Percentiles rank a stretch among this genome's conserved stretches.
Evolutionary conservation across 805 yeast species (phyloP).

Genomic region (Pichia thaimueangensis): DNA sequence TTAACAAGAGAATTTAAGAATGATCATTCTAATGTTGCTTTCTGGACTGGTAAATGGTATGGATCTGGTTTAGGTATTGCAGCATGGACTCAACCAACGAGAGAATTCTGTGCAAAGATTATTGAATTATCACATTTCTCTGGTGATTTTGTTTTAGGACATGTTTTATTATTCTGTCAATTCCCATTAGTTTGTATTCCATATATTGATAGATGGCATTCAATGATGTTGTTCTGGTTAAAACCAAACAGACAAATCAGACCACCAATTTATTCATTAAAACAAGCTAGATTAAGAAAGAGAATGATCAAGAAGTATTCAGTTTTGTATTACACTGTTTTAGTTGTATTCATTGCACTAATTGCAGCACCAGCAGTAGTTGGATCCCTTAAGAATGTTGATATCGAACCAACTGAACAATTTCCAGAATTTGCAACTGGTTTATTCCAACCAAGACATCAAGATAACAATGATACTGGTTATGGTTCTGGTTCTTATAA

Average conservation of each 20-base stretch:
- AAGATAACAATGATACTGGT: constrained; percentile 81
- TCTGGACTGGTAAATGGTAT: constrained; percentile 99
- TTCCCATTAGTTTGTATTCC: constrained; percentile 84
- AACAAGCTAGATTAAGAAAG: constrained; percentile 93
- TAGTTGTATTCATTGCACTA: constrained; percentile 64
- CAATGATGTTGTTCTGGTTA: constrained; percentile 97
- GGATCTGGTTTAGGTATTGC: constrained; percentile 88
- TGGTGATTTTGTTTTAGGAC: constrained; percentile 94
- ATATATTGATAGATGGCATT: constrained; percentile 92
- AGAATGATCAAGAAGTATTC: constrained; percentile 96
- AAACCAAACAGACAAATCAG: constrained; percentile 94
- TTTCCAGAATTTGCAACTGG: constrained; percentile 43
- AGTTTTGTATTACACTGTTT: constrained; percentile 63
- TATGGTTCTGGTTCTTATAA: constrained; percentile 30
- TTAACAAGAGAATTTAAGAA: constrained; percentile 95
- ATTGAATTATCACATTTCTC: constrained; percentile 94
- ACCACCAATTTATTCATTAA: constrained; percentile 94
- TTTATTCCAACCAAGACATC: constrained; percentile 84
- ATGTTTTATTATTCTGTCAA: constrained; percentile 78
- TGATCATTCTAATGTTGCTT: constrained; percentile 92
- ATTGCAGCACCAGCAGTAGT: constrained; percentile 93
- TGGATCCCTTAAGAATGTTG: constrained; percentile 37
- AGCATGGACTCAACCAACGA: constrained; percentile 91
- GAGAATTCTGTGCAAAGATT: constrained; percentile 92
- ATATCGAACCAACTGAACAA: constrained; percentile 29